A percentile compares a stretch with the other conserved stretches of the same genome.
These are phyloP conservation scores for Cyberlindnera samutprakarnensis DNA, from an alignment of 805 yeast genomes.

Conservation along the genomic window DNA sequence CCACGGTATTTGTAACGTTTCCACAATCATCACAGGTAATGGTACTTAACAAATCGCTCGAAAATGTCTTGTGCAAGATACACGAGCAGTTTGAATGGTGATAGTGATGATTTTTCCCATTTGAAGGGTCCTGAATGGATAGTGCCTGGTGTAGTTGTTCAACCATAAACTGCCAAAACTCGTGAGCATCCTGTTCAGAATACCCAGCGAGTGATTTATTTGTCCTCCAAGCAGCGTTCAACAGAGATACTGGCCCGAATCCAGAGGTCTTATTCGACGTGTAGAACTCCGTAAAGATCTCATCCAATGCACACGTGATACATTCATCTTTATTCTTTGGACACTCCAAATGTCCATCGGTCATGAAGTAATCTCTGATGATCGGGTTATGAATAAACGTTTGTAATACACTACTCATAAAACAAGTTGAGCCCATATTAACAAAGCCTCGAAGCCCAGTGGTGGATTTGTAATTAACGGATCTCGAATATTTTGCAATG, in stretches of 20 bases:
- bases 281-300: conserved; percentile 67
- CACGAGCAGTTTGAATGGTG: conserved; percentile 49
- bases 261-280: conserved; percentile 56
- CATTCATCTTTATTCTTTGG: conserved; percentile 39
- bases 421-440: conserved; percentile 96
- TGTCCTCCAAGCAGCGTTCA: conserved; percentile 83
- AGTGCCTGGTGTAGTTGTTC: conserved; percentile 65
- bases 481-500: conserved; percentile 26
- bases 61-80: conserved; percentile 73
- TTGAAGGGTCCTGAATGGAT: no score
- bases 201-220: conserved; percentile 87
- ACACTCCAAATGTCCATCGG: conserved; percentile 64
- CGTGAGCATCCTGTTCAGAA: conserved; percentile 98
- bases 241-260: conserved; percentile 71
- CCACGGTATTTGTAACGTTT: conserved; percentile 51
- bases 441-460: conserved; percentile 85
- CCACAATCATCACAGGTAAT: conserved; percentile 68
- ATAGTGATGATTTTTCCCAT: conserved; percentile 7
- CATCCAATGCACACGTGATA: conserved; percentile 79
- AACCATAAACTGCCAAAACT: conserved; percentile 86
- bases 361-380: conserved; percentile 67
- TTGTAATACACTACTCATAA: conserved; percentile 90
- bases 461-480: conserved; percentile 39
- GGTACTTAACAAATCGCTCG: conserved; percentile 77
- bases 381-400: conserved; percentile 86